Conservation (phyloP, 805 yeast genomes). For the Zygosaccharomyces bisporus region DNA sequence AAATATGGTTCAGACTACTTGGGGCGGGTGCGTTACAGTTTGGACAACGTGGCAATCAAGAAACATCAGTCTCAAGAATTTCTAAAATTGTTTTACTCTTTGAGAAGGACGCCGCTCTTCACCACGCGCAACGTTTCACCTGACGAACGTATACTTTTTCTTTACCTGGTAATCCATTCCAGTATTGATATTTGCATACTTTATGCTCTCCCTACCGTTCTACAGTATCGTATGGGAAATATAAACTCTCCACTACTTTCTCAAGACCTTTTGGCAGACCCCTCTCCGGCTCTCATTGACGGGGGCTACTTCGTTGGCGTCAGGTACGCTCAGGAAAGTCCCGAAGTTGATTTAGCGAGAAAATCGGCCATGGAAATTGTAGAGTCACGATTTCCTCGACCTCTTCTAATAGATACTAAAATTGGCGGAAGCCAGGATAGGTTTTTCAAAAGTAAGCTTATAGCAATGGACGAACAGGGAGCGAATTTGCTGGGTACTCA, state of each 20-base stretch:
- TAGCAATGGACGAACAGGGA: constrained; percentile 9
- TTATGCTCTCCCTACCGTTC: constrained; percentile 1
- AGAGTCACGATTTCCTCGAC: constrained; percentile 10
- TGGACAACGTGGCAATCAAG: constrained; percentile 11
- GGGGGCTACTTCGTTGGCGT: constrained; percentile 20
- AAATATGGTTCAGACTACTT: constrained; percentile 7
- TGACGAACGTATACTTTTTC: constrained; percentile 20
- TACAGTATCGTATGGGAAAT: constrained; percentile 1
- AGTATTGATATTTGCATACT: constrained; percentile 3
- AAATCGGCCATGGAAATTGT: constrained; percentile 1
- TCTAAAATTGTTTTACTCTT: constrained; percentile 13
- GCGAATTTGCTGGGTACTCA: constrained; percentile 13
- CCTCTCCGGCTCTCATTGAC: constrained; percentile 15
- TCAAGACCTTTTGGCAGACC: constrained; percentile 9
- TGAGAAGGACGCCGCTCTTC: constrained; percentile 19
- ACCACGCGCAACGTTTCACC: constrained; percentile 20
- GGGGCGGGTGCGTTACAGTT: constrained; percentile 9
- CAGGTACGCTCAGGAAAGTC: constrained; percentile 10
- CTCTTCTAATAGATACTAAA: constrained; percentile 12
- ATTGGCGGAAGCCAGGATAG: constrained; percentile 22
- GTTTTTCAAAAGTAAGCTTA: constrained; percentile 17
- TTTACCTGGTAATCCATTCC: constrained; percentile 11
- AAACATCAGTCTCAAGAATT: constrained; percentile 3
- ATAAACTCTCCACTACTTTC: constrained; percentile 1
- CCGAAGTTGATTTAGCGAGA: constrained; percentile 2